phyloP scores from a whole-genome alignment of 1,284 basidiomycete species.

The Pascua sp. region DNA sequence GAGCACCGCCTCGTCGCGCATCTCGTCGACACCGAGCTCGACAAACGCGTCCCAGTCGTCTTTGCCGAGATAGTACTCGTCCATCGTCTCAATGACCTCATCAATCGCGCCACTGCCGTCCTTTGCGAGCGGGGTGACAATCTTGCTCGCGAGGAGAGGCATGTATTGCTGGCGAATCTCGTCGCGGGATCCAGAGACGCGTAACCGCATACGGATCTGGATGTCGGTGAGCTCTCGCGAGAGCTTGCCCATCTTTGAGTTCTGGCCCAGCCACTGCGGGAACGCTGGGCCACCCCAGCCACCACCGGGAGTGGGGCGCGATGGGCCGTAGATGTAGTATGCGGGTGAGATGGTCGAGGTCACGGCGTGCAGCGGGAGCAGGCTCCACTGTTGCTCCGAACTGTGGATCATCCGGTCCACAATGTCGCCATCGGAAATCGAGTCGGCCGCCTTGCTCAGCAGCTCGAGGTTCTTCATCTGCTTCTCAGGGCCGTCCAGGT shows the following conservation, averaged over 20 bases:
- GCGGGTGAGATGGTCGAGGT: constrained; percentile 84
- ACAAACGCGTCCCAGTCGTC: constrained; percentile 96
- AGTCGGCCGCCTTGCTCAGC: constrained; percentile 82
- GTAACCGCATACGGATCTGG: constrained; percentile 90
- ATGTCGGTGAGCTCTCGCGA: constrained; percentile 78
- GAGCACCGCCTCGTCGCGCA: constrained; percentile 66
- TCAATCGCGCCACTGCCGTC: constrained; percentile 69
- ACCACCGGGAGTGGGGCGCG: constrained; percentile 30
- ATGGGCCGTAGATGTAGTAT: constrained; percentile 68
- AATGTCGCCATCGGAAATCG: constrained; percentile 93
- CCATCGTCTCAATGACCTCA: constrained; percentile 81
- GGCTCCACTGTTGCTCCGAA: constrained; percentile 93
- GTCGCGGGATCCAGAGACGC: constrained; percentile 79
- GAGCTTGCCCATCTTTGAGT: constrained; percentile 86
- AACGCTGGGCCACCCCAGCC: constrained; percentile 69
- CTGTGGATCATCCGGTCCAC: constrained; percentile 92
- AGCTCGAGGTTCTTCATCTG: constrained; percentile 69
- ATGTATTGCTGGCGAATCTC: constrained; percentile 91
- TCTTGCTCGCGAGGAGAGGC: constrained; percentile 72
- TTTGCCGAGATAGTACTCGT: constrained; percentile 86
- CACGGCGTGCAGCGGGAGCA: constrained; percentile 91
- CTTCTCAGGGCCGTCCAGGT: constrained; percentile 61
- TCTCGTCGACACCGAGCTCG: constrained; percentile 82
- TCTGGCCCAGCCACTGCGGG: constrained; percentile 96
- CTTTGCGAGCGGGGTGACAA: constrained; percentile 70